Conservation (phyloP, 192 early-diverging fungal genomes). For the Backusella mclennaniae region DNA sequence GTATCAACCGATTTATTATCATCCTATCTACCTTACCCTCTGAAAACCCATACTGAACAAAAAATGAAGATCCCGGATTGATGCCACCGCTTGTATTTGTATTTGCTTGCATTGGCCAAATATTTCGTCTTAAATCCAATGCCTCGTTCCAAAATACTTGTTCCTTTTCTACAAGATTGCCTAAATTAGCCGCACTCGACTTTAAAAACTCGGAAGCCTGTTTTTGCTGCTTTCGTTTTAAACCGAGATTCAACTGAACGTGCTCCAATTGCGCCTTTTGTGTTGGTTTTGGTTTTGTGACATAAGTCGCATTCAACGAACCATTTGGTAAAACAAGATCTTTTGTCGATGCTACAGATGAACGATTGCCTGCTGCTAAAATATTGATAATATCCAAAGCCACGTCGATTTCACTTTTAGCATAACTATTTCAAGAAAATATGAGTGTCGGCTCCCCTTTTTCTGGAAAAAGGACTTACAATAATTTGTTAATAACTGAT, state of each 20-base stretch:
- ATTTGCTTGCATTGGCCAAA: slow-evolving; percentile 36
- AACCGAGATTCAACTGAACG: slow-evolving; percentile 30
- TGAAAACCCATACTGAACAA: slow-evolving; percentile 35
- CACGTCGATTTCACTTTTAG: slow-evolving; percentile 41
- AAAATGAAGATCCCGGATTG: slow-evolving; percentile 19
- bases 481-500: slow-evolving; percentile 34
- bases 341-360: slow-evolving; percentile 7
- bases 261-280: slow-evolving; percentile 30
- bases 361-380: slow-evolving; percentile 16
- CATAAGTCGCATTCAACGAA: slow-evolving; percentile 37
- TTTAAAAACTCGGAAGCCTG: slow-evolving; percentile 32
- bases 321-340: slow-evolving; percentile 34
- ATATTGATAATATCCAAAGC: slow-evolving; percentile 42
- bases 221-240: slow-evolving; percentile 39
- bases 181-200: slow-evolving; percentile 18
- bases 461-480: slow-evolving; percentile 8
- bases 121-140: slow-evolving; percentile 29
- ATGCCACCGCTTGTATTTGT: background rate
- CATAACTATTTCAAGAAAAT: slow-evolving; percentile 18
- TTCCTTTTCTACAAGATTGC: slow-evolving; percentile 28
- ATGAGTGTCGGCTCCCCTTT: background rate
- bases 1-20: background rate
- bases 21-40: slow-evolving; percentile 25
- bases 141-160: slow-evolving; percentile 41
- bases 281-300: slow-evolving; percentile 35